Evolutionary conservation across 2,329 filamentous ascomycete species (phyloP), one percentile per base, ranked within the genome.

Genomic region (Colletotrichum chlorophyti): DNA sequence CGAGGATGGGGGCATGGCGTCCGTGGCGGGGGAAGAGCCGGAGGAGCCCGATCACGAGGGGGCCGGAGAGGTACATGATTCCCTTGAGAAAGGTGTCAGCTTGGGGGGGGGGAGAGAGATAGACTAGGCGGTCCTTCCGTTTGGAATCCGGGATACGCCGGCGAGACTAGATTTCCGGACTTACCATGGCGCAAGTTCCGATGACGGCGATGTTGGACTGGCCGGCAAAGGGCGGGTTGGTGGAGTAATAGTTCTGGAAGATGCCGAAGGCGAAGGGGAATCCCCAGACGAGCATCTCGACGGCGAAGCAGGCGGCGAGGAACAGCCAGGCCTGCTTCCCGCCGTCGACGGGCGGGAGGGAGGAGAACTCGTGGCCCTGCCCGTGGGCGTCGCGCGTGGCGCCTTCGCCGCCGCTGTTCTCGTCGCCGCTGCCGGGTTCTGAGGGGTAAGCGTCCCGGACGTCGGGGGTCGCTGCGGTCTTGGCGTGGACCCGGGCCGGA

Each of bases 241-340:
- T 81, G 31, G 77, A 81, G 69, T 91, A 91, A 70, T 89, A 88
- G 48, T 87, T 80, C 64, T 91, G 87, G 66, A 91, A 91, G 21
- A 91, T 80, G 38, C 88, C 89, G 68, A 87, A 91, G 0, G 86
- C 80, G 53, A 87, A 86, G 0, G 86, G 84, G 54, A 91, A 90
- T 2, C 87, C 82, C 81, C 82, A 85, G 41, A 84, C 76, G 3
- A 84, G 69, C 23, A 76, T 79, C 66, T 85, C 82, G 38, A 85
- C 73, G 24, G 79, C 67, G 63, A 82, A 84, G 26, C 62, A 65
- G 1, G 66, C 66, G 3, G 66, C 64, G 5, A 70, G 63, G 53
- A 69, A 68, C 1, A 70, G 65, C 63, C 69, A 76, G 4, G 74
- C 74, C 35, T 74, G 69, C 38, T 69, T 74, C 7, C 74, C 74